These are phyloP conservation scores for Bruguiera hainesii DNA, from an alignment of 441 rosid genomes.

Conservation along the genomic window DNA sequence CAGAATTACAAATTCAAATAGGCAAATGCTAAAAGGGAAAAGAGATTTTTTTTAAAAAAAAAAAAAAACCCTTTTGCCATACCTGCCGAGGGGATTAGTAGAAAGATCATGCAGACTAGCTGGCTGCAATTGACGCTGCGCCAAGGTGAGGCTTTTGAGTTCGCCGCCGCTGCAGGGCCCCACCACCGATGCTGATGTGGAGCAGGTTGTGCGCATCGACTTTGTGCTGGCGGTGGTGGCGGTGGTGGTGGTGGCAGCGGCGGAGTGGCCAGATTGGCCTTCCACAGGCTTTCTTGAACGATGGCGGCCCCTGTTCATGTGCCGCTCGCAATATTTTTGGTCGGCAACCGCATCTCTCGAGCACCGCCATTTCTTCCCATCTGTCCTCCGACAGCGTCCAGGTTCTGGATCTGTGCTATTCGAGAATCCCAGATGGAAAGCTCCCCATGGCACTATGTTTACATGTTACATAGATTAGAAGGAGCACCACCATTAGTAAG, in stretches of 20 bases:
- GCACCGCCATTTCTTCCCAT: conserved; percentile 99
- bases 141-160: conserved; percentile 30
- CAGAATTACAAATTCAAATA: neutral
- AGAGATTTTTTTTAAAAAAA: neutral
- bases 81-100: conserved; percentile 32
- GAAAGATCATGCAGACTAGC: conserved; percentile 28
- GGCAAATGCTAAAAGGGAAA: neutral
- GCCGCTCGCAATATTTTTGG: conserved; percentile 89
- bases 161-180: conserved; percentile 28
- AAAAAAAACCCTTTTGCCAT: neutral
- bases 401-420: conserved; percentile 84
- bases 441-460: conserved; percentile 63
- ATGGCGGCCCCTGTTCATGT: conserved; percentile 93
- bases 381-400: conserved; percentile 89
- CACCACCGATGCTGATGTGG: conserved; percentile 27
- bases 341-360: conserved; percentile 82
- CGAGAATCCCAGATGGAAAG: conserved; percentile 71
- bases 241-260: conserved; percentile 30
- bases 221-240: conserved; percentile 32
- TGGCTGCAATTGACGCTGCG: conserved; percentile 34
- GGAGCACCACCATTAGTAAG: neutral
- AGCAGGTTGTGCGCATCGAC: conserved; percentile 26
- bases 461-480: neutral
- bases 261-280: conserved; percentile 69
- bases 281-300: conserved; percentile 99